A percentile compares a stretch with the other conserved stretches of the same genome.
phyloP scores from a whole-genome alignment of 2,329 filamentous ascomycete genomes.

The Colletotrichum sp. region DNA sequence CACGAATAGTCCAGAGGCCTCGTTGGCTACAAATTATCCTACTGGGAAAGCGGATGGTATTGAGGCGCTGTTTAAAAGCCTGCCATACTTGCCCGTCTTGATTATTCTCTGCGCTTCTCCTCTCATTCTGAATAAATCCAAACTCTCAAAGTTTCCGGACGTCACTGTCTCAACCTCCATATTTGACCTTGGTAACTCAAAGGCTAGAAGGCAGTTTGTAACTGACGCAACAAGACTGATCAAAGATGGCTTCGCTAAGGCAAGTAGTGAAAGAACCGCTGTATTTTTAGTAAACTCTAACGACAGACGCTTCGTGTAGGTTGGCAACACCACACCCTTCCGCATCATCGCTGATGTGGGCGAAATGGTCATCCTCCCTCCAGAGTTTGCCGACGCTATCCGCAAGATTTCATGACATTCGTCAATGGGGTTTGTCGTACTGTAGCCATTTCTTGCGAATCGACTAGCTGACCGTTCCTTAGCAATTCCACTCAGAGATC shows the following conservation, averaged over 20 bases:
- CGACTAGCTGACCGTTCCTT: not conserved
- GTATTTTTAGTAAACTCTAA: not conserved
- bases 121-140: not conserved
- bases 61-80: not conserved
- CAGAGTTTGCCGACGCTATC: not conserved
- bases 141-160: not conserved
- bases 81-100: not conserved
- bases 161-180: not conserved
- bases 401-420: not conserved
- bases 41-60: fast-evolving
- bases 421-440: not conserved
- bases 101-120: fast-evolving
- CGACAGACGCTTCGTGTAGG: fast-evolving
- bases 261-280: fast-evolving
- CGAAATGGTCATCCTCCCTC: not conserved
- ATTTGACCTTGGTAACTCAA: fast-evolving
- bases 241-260: not conserved
- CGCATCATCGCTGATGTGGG: not conserved
- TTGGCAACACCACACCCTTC: not conserved
- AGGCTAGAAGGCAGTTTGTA: not conserved
- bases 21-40: not conserved
- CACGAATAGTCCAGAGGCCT: not conserved
- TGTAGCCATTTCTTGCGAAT: not conserved
- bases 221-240: not conserved
- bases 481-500: not conserved